Percentiles rank a stretch among this genome's conserved stretches.
These are phyloP conservation scores for Exophiala bonariae DNA, from an alignment of 2,329 filamentous ascomycete species.

Conservation along the genomic window DNA sequence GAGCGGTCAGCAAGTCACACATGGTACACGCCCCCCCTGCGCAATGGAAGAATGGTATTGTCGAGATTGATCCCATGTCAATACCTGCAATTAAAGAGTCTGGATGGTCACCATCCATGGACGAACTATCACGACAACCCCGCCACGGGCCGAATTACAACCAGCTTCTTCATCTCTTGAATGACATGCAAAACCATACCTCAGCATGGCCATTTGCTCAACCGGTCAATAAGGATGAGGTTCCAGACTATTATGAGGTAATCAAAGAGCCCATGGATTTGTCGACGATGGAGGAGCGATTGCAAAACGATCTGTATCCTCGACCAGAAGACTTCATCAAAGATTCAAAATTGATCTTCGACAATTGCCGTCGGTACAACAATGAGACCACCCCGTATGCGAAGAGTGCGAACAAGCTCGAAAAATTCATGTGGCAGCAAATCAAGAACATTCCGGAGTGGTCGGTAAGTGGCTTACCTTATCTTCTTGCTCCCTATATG, in stretches of 20 bases:
- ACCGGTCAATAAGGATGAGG: slow-evolving; percentile 92
- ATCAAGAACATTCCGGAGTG: slow-evolving; percentile 92
- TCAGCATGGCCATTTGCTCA: slow-evolving; percentile 93
- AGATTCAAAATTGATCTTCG: slow-evolving; percentile 85
- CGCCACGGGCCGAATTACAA: slow-evolving; percentile 97
- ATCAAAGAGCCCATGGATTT: slow-evolving; percentile 98
- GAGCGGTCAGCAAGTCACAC: slow-evolving; percentile 85
- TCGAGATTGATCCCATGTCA: slow-evolving; percentile 77
- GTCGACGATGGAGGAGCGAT: slow-evolving; percentile 90
- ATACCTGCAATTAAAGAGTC: slow-evolving; percentile 88
- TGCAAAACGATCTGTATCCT: slow-evolving; percentile 88
- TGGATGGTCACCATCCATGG: slow-evolving; percentile 97
- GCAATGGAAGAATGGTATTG: slow-evolving; percentile 76
- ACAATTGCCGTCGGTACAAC: slow-evolving; percentile 95
- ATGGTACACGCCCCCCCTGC: slow-evolving; percentile 81
- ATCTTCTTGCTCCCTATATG: background rate
- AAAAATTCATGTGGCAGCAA: slow-evolving; percentile 92
- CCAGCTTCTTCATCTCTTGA: slow-evolving; percentile 86
- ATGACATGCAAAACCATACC: slow-evolving; percentile 91
- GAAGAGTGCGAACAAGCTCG: slow-evolving; percentile 90
- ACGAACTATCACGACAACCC: slow-evolving; percentile 89
- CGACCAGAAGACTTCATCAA: slow-evolving; percentile 89
- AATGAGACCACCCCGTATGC: slow-evolving; percentile 93
- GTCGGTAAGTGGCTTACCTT: slow-evolving; percentile 54
- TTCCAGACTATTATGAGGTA: slow-evolving; percentile 98